Evolutionary conservation across 805 yeast species (phyloP).

Genomic region (Henningerozyma blattae): DNA sequence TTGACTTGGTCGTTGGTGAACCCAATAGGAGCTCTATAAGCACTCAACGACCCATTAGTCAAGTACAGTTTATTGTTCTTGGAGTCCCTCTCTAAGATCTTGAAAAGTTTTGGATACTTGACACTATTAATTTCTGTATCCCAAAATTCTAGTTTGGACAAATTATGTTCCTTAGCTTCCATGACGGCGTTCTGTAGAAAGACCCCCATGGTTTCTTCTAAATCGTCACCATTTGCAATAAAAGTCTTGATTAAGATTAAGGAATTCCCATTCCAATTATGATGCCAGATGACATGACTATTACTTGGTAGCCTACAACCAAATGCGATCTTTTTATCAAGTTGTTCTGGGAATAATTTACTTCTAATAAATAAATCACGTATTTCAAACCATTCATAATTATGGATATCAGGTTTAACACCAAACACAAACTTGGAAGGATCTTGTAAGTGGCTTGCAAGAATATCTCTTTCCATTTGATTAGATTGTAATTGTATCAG

Average conservation of each 20-base stretch:
- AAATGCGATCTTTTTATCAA: conserved; percentile 8
- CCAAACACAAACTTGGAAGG: conserved; percentile 16
- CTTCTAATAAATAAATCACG: conserved; percentile 27
- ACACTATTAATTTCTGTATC: conserved; percentile 22
- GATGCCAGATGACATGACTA: conserved; percentile 34
- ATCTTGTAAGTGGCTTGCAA: conserved; percentile 11
- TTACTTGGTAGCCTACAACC: conserved; percentile 22
- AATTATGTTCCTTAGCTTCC: conserved; percentile 23
- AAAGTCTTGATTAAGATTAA: conserved; percentile 21
- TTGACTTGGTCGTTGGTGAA: conserved; percentile 12
- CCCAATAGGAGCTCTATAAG: conserved; percentile 26
- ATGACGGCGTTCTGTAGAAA: conserved; percentile 23
- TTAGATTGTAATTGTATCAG: conserved; percentile 19
- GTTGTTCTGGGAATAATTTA: conserved; percentile 6
- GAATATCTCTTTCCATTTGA: conserved; percentile 11
- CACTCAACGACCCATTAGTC: conserved; percentile 28
- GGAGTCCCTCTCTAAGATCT: conserved; percentile 4
- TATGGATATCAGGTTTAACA: conserved; percentile 27
- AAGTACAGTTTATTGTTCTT: not conserved
- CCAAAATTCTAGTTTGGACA: conserved; percentile 29
- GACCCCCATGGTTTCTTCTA: conserved; percentile 13
- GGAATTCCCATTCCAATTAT: conserved; percentile 27
- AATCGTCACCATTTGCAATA: conserved; percentile 5
- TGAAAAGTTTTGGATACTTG: conserved; percentile 11
- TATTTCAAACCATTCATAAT: conserved; percentile 32